phyloP scores from a whole-genome alignment of 768 basidiomycete genomes.

The Neoboletus magnificus region DNA sequence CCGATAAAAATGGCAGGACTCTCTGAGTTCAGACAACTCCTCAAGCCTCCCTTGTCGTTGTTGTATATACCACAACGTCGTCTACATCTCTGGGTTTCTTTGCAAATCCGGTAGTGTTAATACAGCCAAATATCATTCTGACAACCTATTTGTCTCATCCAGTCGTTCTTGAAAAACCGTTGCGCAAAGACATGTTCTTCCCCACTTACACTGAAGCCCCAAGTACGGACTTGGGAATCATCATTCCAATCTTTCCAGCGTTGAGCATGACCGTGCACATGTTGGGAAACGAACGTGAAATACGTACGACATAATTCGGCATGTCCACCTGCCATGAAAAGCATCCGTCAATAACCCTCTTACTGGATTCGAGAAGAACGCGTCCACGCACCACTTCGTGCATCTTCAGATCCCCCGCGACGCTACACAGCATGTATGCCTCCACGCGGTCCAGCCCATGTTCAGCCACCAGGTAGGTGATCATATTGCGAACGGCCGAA shows the following conservation, averaged over 20 bases:
- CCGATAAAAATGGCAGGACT: too few relatives aligned
- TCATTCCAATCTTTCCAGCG: constrained; percentile 49
- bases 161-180: not conserved
- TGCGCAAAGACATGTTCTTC: not conserved
- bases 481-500: constrained; percentile 57
- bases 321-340: constrained; percentile 48
- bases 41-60: not conserved
- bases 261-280: not conserved
- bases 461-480: constrained; percentile 45
- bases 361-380: not conserved
- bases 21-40: too few relatives aligned
- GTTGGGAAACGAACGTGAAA: not conserved
- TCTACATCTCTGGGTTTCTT: not conserved
- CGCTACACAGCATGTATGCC: constrained; percentile 61
- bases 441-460: constrained; percentile 43
- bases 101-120: not conserved
- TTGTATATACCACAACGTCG: not conserved
- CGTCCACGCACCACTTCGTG: constrained; percentile 49
- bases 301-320: constrained; percentile 59
- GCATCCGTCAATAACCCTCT: not conserved
- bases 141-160: not conserved
- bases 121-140: not conserved
- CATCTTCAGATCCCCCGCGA: constrained; percentile 55
- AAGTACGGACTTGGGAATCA: constrained; percentile 48
- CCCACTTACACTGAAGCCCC: constrained; percentile 1